These are phyloP conservation scores for Cryphonectria nitschkei DNA, from an alignment of 2,329 filamentous ascomycete genomes.

Conservation along the genomic window DNA sequence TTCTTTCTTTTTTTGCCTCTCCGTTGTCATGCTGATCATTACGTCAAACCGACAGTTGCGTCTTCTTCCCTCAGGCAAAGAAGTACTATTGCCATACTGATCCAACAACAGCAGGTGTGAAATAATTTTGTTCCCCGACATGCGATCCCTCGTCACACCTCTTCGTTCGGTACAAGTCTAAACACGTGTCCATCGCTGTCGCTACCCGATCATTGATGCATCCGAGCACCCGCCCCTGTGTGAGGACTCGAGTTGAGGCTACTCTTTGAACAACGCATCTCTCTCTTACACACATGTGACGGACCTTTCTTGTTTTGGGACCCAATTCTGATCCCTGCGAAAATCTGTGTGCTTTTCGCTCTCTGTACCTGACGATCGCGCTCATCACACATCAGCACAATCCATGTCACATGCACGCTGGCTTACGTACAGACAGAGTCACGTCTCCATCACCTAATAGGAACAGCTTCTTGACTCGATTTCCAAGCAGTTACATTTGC, in stretches of 20 bases:
- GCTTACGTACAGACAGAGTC: not conserved
- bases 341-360: not conserved
- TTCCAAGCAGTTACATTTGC: not conserved
- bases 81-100: not conserved
- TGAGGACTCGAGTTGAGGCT: not conserved
- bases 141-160: not conserved
- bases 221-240: not conserved
- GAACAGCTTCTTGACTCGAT: not conserved
- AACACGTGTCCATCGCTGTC: conserved; percentile 1
- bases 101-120: not conserved
- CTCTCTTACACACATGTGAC: not conserved
- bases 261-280: not conserved
- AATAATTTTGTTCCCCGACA: not conserved
- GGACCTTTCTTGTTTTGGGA: not conserved
- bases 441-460: not conserved
- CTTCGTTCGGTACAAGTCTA: not conserved
- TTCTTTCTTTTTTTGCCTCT: not conserved
- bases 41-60: not conserved
- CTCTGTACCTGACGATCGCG: conserved; percentile 7
- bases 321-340: not conserved
- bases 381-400: not conserved
- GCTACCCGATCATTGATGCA: not conserved
- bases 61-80: not conserved
- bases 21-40: not conserved
- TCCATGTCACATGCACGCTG: not conserved